These are phyloP conservation scores for Erysimum cheiri DNA, from an alignment of 441 rosid species.

Conservation along the genomic window DNA sequence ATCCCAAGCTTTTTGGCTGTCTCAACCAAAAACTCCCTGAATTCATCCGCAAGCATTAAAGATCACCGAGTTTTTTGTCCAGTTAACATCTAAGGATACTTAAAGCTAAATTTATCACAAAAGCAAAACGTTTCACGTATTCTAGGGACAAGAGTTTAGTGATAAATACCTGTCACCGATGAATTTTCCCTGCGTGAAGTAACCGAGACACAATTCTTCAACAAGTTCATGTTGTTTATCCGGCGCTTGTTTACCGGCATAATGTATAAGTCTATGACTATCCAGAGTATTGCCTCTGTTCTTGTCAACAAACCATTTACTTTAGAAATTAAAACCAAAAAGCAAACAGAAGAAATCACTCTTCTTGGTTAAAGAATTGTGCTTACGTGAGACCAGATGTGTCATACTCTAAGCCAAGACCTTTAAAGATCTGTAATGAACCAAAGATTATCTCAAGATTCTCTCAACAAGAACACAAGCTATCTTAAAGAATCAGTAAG, in stretches of 20 bases:
- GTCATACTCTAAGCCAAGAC: slow-evolving; percentile 44
- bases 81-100: background rate
- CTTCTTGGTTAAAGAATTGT: background rate
- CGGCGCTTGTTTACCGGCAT: slow-evolving; percentile 62
- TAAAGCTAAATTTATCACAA: background rate
- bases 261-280: slow-evolving; percentile 86
- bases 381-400: slow-evolving; percentile 47
- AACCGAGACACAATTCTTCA: slow-evolving; percentile 78
- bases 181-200: slow-evolving; percentile 85
- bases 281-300: slow-evolving; percentile 80
- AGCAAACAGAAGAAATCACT: slow-evolving; percentile 10
- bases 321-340: slow-evolving; percentile 3
- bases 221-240: slow-evolving; percentile 80
- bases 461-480: slow-evolving; percentile 23
- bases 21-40: slow-evolving; percentile 83
- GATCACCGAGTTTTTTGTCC: background rate
- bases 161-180: slow-evolving; percentile 67
- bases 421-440: slow-evolving; percentile 37
- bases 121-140: background rate
- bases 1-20: slow-evolving; percentile 73
- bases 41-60: slow-evolving; percentile 7
- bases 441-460: slow-evolving; percentile 17
- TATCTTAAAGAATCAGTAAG: background rate
- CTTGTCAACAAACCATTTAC: slow-evolving; percentile 32
- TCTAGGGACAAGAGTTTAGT: background rate